Conservation (phyloP, 2,329 filamentous ascomycete species). For the Trichoderma atrobrunneum region DNA sequence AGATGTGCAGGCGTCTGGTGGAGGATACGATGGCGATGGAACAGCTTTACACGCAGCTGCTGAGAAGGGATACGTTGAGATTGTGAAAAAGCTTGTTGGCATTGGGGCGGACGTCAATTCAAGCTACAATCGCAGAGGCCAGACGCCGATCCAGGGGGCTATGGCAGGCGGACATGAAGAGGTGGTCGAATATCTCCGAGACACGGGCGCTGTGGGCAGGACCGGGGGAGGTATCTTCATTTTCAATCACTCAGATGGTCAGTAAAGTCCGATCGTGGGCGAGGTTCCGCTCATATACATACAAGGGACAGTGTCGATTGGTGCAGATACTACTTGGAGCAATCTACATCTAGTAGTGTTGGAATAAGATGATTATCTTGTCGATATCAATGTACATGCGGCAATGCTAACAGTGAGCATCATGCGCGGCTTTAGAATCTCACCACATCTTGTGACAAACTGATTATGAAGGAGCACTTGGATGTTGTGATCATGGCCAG, state of each 20-base stretch:
- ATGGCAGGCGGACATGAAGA: conserved; percentile 38
- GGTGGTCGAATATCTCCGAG: conserved; percentile 40
- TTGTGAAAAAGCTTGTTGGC: background rate
- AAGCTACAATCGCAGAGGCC: conserved; percentile 19
- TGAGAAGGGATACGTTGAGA: background rate
- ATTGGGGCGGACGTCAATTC: conserved; percentile 32
- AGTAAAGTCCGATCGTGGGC: background rate
- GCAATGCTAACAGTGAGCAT: background rate
- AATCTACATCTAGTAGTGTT: background rate
- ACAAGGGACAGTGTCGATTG: background rate
- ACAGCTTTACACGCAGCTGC: conserved; percentile 27
- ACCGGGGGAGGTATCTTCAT: background rate
- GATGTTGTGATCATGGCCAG: background rate
- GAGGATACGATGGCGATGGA: background rate
- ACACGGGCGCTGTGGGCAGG: conserved; percentile 31
- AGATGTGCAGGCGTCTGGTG: conserved; percentile 28
- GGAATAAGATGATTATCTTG: background rate
- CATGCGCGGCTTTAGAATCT: background rate
- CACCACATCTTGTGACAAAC: background rate
- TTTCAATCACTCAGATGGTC: background rate
- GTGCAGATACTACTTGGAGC: background rate
- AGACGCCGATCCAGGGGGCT: conserved; percentile 36
- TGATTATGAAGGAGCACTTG: background rate
- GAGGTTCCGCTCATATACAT: background rate
- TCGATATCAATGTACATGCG: background rate